phyloP scores from a whole-genome alignment of 2,329 filamentous ascomycete genomes.

The Pyrenochaeta sp. region DNA sequence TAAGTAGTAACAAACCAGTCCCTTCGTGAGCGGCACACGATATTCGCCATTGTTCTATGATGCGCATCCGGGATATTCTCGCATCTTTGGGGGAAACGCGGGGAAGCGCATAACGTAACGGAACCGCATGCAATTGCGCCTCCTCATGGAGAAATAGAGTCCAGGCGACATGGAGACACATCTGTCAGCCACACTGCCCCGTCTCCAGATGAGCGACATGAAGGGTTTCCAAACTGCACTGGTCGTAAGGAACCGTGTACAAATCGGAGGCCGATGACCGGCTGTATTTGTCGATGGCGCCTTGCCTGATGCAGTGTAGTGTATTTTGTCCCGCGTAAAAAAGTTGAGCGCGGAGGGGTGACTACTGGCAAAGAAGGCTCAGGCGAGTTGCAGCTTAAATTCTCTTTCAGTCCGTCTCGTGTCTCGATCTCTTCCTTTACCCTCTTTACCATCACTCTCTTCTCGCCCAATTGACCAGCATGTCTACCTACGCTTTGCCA shows the following conservation, averaged over 20 bases:
- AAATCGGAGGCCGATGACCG: slow-evolving; percentile 34
- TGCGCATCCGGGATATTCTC: slow-evolving; percentile 18
- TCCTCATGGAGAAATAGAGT: slow-evolving; percentile 7
- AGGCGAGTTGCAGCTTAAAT: slow-evolving; percentile 15
- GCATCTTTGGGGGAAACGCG: slow-evolving; percentile 13
- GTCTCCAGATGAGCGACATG: not conserved
- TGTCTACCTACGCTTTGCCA: slow-evolving; percentile 67
- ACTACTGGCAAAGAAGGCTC: slow-evolving; percentile 8
- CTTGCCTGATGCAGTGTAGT: slow-evolving; percentile 26
- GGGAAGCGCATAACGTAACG: slow-evolving; percentile 8
- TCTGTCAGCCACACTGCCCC: not conserved
- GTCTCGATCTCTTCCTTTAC: slow-evolving; percentile 7
- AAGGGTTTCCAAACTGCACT: slow-evolving; percentile 2
- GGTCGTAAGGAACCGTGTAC: not conserved
- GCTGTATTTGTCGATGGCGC: slow-evolving; percentile 20
- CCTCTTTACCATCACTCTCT: slow-evolving; percentile 2
- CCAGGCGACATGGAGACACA: not conserved
- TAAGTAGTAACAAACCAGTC: too few species aligned
- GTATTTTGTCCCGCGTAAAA: slow-evolving; percentile 32
- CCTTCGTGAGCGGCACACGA: too few species aligned
- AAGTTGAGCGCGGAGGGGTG: slow-evolving; percentile 27
- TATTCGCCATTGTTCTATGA: too few species aligned
- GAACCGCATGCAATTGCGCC: slow-evolving; percentile 4
- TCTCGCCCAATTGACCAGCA: slow-evolving; percentile 24
- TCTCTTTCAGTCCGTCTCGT: slow-evolving; percentile 7